Evolutionary conservation across 75 land plant genomes (phyloP), one percentile per base, ranked within the genome.

Genomic region (Selaginella tamariscina): DNA sequence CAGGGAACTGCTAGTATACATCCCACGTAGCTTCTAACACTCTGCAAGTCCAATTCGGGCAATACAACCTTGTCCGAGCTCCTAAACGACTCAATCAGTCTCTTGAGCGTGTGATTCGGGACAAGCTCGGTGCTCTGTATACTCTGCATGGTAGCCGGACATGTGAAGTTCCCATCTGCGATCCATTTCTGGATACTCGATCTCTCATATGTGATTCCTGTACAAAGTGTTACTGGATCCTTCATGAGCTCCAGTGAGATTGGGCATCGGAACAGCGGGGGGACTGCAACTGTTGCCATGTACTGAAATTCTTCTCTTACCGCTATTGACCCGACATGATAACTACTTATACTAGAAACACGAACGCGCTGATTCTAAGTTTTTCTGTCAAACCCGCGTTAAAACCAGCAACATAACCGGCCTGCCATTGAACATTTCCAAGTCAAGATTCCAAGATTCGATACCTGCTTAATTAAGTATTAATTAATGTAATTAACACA

Each of bases 181-280:
- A 89, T 79, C 94, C 94, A 89, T 11, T 54, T 64, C 72, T 86
- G 87, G 60, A 89, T 89, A 55, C 83, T 84, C 62, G 80, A 54
- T 20, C 94, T 76, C 68, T 89, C 94, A 74, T 86, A 89, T 9
- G 91, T 86, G 13, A 84, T 86, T 27, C 94, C 94, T 28, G 94
- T 86, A 81, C 82, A 76, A 18, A 89, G 79, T 56, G 80, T 80
- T 26, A 89, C 94, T 27, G 94, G 94, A 18, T 90, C 89, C 21
- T 66, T 72, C 94, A 89, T 89, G 27, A 86, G 81, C 74, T 89
- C 94, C 54, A 89, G 73, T 0, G 94, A 86, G 15, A 89, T 89
- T 24, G 94, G 94, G 69, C 94, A 89, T 65, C 75, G 71, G 82
- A 89, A 89, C 60, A 75, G 77, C 54, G 74, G 68, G 31, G 94